These are phyloP conservation scores for Penicillium robsamsonii DNA, from an alignment of 495 filamentous ascomycete species.

Conservation along the genomic window DNA sequence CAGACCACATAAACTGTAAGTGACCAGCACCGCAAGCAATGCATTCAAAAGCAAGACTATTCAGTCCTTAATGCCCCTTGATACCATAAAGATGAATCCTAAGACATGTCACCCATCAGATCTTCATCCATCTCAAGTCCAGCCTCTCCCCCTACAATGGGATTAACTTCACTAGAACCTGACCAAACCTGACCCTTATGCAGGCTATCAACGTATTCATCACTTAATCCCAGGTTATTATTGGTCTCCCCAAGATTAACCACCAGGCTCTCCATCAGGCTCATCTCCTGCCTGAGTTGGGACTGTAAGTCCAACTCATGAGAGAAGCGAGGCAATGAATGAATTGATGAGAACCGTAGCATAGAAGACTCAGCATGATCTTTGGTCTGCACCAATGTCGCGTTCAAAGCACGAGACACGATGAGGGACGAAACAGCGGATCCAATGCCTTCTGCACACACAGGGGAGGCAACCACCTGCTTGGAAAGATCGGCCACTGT, in stretches of 20 bases:
- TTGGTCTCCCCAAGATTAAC: slow-evolving; percentile 49
- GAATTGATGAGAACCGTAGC: slow-evolving; percentile 32
- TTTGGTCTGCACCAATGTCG: slow-evolving; percentile 48
- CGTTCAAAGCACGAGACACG: slow-evolving; percentile 52
- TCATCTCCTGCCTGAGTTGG: slow-evolving; percentile 33
- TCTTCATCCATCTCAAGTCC: slow-evolving; percentile 61
- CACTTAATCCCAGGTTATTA: slow-evolving; percentile 54
- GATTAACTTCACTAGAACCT: slow-evolving; percentile 2
- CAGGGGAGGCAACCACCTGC: slow-evolving; percentile 39
- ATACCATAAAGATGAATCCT: background rate
- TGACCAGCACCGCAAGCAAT: background rate
- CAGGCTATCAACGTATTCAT: slow-evolving; percentile 50
- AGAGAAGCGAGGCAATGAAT: slow-evolving; percentile 14
- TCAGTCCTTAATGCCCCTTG: background rate
- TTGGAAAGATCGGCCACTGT: slow-evolving; percentile 42
- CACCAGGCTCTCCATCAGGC: slow-evolving; percentile 39
- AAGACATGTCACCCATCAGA: slow-evolving; percentile 55
- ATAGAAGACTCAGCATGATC: slow-evolving; percentile 43
- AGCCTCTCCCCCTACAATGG: slow-evolving; percentile 26
- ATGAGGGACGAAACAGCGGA: slow-evolving; percentile 54
- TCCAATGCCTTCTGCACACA: slow-evolving; percentile 44
- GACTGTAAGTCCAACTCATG: slow-evolving; percentile 48
- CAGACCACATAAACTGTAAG: background rate
- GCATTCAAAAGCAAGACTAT: background rate
- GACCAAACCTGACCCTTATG: slow-evolving; percentile 29